Conservation (phyloP, 2,329 filamentous ascomycete species). For the Sarocladiaceae sp. region DNA sequence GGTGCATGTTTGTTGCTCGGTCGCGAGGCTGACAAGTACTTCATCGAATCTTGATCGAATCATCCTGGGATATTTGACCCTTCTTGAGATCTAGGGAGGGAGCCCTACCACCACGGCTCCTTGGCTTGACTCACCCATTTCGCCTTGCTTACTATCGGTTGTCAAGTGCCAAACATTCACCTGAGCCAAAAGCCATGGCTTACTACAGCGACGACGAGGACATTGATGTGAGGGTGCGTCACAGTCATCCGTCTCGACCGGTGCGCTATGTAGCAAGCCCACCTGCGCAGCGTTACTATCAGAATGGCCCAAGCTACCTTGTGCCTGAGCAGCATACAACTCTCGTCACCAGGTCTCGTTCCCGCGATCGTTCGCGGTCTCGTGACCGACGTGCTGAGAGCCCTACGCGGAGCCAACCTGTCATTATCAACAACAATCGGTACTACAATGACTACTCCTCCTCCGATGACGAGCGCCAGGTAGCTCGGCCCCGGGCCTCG, state of each 20-base stretch:
- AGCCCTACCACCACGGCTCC: neutral
- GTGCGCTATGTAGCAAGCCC: constrained; percentile 41
- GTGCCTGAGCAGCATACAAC: constrained; percentile 39
- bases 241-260: constrained; percentile 32
- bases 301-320: constrained; percentile 35
- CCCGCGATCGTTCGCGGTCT: constrained; percentile 37
- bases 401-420: constrained; percentile 28
- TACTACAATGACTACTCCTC: constrained; percentile 39
- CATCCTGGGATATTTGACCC: no score
- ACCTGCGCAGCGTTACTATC: constrained; percentile 34
- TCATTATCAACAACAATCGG: constrained; percentile 53
- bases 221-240: constrained; percentile 43
- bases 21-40: no score
- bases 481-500: constrained; percentile 11
- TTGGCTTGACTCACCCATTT: neutral
- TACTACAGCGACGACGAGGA: constrained; percentile 50
- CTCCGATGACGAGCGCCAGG: neutral
- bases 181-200: constrained; percentile 20
- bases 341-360: constrained; percentile 33
- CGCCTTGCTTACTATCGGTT: neutral
- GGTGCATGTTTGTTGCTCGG: no score
- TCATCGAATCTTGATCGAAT: no score
- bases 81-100: no score
- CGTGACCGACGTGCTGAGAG: constrained; percentile 39
- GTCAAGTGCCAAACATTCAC: neutral